phyloP scores from a whole-genome alignment of 1,284 basidiomycete genomes.

The Fomitiporia mediterranea region DNA sequence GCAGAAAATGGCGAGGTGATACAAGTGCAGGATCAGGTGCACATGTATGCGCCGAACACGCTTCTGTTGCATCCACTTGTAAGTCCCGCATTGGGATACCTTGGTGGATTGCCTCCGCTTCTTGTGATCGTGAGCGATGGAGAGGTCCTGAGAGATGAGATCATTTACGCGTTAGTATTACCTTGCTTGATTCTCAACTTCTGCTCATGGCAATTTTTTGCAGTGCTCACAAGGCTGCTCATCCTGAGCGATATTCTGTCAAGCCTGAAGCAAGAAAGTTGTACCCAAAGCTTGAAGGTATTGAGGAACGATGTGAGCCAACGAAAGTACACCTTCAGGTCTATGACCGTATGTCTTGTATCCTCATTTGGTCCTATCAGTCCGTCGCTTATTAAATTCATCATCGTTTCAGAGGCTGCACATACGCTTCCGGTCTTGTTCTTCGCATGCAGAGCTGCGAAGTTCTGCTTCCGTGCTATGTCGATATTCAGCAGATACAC shows the following conservation, averaged over 20 bases:
- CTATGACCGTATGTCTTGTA: conserved; percentile 59
- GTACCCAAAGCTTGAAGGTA: conserved; percentile 62
- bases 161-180: conserved; percentile 73
- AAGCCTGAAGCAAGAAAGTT: conserved; percentile 54
- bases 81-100: conserved; percentile 77
- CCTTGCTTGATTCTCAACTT: background rate
- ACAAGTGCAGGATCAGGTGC: conserved; percentile 69
- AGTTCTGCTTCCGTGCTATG: conserved; percentile 72
- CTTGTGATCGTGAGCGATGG: conserved; percentile 84
- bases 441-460: conserved; percentile 77
- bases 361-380: background rate
- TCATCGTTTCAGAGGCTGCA: conserved; percentile 49
- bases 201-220: background rate
- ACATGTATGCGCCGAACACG: conserved; percentile 86
- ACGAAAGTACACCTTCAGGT: conserved; percentile 92
- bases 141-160: conserved; percentile 91
- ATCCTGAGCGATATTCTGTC: conserved; percentile 73
- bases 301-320: conserved; percentile 58
- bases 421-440: conserved; percentile 78
- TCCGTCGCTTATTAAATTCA: background rate
- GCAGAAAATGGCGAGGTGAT: conserved; percentile 47
- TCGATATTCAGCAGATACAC: conserved; percentile 63
- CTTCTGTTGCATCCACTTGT: conserved; percentile 83
- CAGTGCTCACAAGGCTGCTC: conserved; percentile 90
- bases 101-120: conserved; percentile 89